Conservation (phyloP, 2,329 filamentous ascomycete genomes). For the Truncatella angustata region DNA sequence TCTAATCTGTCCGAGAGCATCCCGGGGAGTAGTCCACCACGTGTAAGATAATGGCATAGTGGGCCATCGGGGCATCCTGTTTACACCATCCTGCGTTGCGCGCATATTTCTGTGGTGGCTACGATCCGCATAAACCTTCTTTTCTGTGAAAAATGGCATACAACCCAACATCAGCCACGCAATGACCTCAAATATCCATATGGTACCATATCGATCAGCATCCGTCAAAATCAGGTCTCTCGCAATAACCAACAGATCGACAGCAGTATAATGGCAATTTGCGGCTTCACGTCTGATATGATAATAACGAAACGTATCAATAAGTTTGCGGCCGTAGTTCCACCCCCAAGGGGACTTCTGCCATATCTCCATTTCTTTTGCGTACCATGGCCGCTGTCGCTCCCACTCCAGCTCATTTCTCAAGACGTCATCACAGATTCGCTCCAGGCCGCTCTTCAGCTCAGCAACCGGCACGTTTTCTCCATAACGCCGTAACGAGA, state of each 20-base stretch:
- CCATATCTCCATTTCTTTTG: neutral
- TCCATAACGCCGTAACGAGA: neutral
- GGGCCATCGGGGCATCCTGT: too few relatives aligned
- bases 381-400: neutral
- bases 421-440: neutral
- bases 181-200: too few relatives aligned
- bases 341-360: neutral
- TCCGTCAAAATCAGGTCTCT: neutral
- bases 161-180: too few relatives aligned
- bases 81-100: too few relatives aligned
- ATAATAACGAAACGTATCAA: neutral
- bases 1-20: too few relatives aligned
- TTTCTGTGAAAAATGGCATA: too few relatives aligned
- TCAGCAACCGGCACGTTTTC: neutral
- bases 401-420: neutral
- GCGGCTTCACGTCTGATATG: neutral
- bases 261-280: neutral
- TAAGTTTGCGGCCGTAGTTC: neutral
- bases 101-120: too few relatives aligned
- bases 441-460: neutral
- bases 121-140: too few relatives aligned
- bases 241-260: neutral
- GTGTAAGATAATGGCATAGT: too few relatives aligned
- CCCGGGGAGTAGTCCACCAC: too few relatives aligned
- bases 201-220: neutral